These are phyloP conservation scores for Abrus precatorius DNA, from an alignment of 306 rosid species.

Conservation along the genomic window DNA sequence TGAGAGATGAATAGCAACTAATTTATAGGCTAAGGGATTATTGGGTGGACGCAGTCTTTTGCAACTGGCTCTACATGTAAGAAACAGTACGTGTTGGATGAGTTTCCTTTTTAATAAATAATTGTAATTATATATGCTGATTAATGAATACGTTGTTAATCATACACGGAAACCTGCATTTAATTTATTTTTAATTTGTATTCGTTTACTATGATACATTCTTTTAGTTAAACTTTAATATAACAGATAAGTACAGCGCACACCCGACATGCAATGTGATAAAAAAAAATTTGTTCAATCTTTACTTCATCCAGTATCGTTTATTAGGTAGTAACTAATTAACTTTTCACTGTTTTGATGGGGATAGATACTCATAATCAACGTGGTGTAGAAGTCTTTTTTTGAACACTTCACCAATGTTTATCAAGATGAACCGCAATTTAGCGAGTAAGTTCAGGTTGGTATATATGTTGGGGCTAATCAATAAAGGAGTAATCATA, in stretches of 20 bases:
- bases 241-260: not conserved
- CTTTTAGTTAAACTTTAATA: slow-evolving; percentile 1
- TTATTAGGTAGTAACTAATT: not conserved
- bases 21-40: slow-evolving; percentile 20
- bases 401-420: not conserved
- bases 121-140: not conserved
- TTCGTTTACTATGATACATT: not conserved
- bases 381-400: not conserved
- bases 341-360: not conserved
- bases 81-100: not conserved
- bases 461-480: too few relatives aligned
- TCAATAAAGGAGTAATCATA: not conserved
- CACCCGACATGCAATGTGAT: not conserved
- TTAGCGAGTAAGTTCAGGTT: not conserved
- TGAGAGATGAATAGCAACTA: not conserved
- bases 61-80: not conserved
- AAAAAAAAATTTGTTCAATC: not conserved
- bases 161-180: not conserved
- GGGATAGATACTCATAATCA: not conserved
- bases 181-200: not conserved
- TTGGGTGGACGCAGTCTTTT: not conserved
- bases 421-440: not conserved
- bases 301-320: not conserved
- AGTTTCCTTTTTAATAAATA: not conserved
- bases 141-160: not conserved